These are phyloP conservation scores for Lasiodiplodia gonubiensis DNA, from an alignment of 2,329 filamentous ascomycete genomes.

Conservation along the genomic window DNA sequence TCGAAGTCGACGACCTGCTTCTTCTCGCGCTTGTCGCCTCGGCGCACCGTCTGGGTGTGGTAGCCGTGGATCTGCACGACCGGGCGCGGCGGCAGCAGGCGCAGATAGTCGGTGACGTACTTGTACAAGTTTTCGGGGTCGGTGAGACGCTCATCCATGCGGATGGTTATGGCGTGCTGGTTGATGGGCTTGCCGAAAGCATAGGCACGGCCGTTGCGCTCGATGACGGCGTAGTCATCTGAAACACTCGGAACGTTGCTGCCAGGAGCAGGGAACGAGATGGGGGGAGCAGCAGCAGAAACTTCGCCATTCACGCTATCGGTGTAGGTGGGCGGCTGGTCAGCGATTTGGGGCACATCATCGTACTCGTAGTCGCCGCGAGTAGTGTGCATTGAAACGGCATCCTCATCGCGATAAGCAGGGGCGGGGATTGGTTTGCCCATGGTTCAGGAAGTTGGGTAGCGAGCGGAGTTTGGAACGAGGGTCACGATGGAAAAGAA, in stretches of 20 bases:
- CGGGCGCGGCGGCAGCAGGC: slow-evolving; percentile 39
- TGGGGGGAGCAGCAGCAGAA: not conserved
- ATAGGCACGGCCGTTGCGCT: slow-evolving; percentile 15
- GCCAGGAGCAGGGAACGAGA: not conserved
- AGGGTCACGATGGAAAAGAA: not conserved
- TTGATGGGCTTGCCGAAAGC: slow-evolving; percentile 27
- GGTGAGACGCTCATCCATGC: slow-evolving; percentile 43
- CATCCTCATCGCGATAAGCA: slow-evolving; percentile 45
- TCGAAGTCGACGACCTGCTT: slow-evolving; percentile 46
- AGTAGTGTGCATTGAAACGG: slow-evolving; percentile 47
- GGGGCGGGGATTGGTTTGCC: slow-evolving; percentile 36
- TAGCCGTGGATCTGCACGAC: slow-evolving; percentile 46
- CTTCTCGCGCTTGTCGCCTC: slow-evolving; percentile 44
- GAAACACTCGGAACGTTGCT: not conserved
- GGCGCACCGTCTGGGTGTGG: slow-evolving; percentile 44
- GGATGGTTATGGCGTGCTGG: slow-evolving; percentile 29
- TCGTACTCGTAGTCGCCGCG: slow-evolving; percentile 46
- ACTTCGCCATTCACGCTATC: slow-evolving; percentile 33
- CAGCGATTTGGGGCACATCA: slow-evolving; percentile 43
- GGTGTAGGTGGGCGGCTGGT: slow-evolving; percentile 44
- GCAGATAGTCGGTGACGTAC: slow-evolving; percentile 36
- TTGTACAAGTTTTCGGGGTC: slow-evolving; percentile 40
- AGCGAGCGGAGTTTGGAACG: not conserved
- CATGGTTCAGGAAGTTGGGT: slow-evolving; percentile 34
- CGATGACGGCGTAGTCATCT: slow-evolving; percentile 28